phyloP scores from a whole-genome alignment of 2,329 filamentous ascomycete species.

The Chalara sp. region DNA sequence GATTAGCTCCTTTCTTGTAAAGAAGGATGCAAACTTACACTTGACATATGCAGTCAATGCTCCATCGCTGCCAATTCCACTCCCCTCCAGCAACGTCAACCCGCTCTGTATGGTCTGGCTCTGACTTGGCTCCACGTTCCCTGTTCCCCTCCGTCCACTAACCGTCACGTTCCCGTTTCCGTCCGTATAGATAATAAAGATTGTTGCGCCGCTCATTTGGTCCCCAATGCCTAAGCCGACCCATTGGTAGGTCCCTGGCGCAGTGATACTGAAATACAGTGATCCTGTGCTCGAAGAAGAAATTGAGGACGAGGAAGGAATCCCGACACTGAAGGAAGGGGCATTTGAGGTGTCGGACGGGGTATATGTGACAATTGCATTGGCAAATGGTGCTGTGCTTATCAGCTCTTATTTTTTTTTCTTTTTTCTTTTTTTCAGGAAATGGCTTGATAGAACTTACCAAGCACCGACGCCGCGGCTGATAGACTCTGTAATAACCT shows the following conservation, averaged over 20 bases:
- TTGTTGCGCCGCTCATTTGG: slow-evolving; percentile 47
- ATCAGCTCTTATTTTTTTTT: no score
- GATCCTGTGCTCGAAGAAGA: slow-evolving; percentile 43
- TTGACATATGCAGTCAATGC: slow-evolving; percentile 50
- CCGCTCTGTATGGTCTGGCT: slow-evolving; percentile 32
- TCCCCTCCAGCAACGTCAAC: slow-evolving; percentile 43
- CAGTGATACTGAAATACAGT: slow-evolving; percentile 51
- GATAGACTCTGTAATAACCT: no score
- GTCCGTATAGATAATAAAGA: slow-evolving; percentile 52
- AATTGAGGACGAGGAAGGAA: slow-evolving; percentile 29
- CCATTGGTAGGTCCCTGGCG: slow-evolving; percentile 46
- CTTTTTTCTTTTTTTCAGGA: no score
- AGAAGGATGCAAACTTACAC: slow-evolving; percentile 31
- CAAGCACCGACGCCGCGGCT: no score
- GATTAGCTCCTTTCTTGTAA: neutral
- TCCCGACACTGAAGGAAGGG: slow-evolving; percentile 17
- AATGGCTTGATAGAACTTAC: no score
- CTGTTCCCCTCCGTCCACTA: slow-evolving; percentile 41
- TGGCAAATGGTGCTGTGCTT: neutral
- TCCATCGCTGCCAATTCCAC: slow-evolving; percentile 41
- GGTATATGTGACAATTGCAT: slow-evolving; percentile 14
- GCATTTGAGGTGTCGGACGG: slow-evolving; percentile 6
- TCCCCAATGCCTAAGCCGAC: slow-evolving; percentile 50
- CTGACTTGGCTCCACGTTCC: slow-evolving; percentile 36
- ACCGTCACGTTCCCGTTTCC: slow-evolving; percentile 46